Evolutionary conservation across 2,329 filamentous ascomycete genomes (phyloP).

Genomic region (Aspergillus sojae): DNA sequence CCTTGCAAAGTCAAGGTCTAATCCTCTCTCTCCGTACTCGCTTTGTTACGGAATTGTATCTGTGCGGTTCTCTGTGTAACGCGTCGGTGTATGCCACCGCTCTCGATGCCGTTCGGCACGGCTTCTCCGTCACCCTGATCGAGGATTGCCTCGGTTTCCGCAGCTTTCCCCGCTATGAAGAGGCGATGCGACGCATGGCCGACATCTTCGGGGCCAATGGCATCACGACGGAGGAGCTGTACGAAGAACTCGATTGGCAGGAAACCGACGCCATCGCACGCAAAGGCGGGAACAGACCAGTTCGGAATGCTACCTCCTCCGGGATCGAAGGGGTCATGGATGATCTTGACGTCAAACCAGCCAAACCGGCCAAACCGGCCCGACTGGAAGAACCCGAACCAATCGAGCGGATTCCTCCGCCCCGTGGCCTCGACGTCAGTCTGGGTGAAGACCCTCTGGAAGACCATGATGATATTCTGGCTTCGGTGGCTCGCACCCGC

Average conservation of each 20-base stretch:
- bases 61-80: slow-evolving; percentile 86
- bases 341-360: slow-evolving; percentile 33
- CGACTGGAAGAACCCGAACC: slow-evolving; percentile 15
- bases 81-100: slow-evolving; percentile 89
- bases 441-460: slow-evolving; percentile 17
- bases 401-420: slow-evolving; percentile 6
- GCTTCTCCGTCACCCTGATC: slow-evolving; percentile 81
- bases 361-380: slow-evolving; percentile 10
- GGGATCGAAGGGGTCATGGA: slow-evolving; percentile 41
- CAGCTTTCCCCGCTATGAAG: slow-evolving; percentile 66
- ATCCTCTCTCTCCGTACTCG: slow-evolving; percentile 78
- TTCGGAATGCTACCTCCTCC: slow-evolving; percentile 24
- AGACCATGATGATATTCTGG: slow-evolving; percentile 22
- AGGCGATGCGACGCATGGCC: slow-evolving; percentile 70
- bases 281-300: slow-evolving; percentile 18
- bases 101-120: slow-evolving; percentile 84
- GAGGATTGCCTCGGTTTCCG: slow-evolving; percentile 88
- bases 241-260: slow-evolving; percentile 50
- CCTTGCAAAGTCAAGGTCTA: slow-evolving; percentile 74
- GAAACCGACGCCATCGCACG: slow-evolving; percentile 43
- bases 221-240: slow-evolving; percentile 62
- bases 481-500: slow-evolving; percentile 22
- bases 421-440: slow-evolving; percentile 16
- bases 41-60: slow-evolving; percentile 84
- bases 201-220: slow-evolving; percentile 74